Evolutionary conservation across 345 rosid genomes (phyloP).

Genomic region (Aquilaria yunnanensis): DNA sequence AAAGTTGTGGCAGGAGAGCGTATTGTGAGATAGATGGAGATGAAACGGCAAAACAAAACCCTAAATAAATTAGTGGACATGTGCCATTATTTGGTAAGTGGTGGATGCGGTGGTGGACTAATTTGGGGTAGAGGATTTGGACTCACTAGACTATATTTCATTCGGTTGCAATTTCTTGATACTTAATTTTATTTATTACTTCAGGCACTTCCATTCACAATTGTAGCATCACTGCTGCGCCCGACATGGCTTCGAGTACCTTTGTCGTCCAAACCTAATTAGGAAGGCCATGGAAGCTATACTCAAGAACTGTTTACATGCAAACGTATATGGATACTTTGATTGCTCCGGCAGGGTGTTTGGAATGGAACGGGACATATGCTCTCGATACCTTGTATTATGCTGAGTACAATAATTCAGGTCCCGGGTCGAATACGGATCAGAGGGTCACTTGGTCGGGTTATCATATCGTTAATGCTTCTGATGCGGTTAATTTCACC

Average conservation of each 20-base stretch:
- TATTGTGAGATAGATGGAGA: no score
- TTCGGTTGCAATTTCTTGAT: no score
- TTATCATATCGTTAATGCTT: slow-evolving; percentile 39
- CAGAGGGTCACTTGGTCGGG: slow-evolving; percentile 67
- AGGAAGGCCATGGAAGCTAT: slow-evolving; percentile 56
- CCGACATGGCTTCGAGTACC: slow-evolving; percentile 45
- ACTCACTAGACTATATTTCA: no score
- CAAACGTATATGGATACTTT: slow-evolving; percentile 31
- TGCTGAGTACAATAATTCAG: slow-evolving; percentile 56
- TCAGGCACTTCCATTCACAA: slow-evolving; percentile 61
- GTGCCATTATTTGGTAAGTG: no score
- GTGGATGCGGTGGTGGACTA: no score
- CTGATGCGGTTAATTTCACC: slow-evolving; percentile 58
- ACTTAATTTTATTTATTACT: no score
- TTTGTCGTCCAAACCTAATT: slow-evolving; percentile 32
- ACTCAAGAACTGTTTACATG: slow-evolving; percentile 37
- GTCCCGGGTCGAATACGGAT: slow-evolving; percentile 50
- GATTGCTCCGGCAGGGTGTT: slow-evolving; percentile 44
- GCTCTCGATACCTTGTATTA: slow-evolving; percentile 62
- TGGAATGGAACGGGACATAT: slow-evolving; percentile 39
- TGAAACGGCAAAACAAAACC: no score
- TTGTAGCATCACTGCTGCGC: slow-evolving; percentile 48
- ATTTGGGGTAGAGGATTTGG: no score
- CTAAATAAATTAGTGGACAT: no score
- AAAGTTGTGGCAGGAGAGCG: no score